Evolutionary conservation across 2,329 filamentous ascomycete genomes (phyloP).

Genomic region (Verticillium longisporum): DNA sequence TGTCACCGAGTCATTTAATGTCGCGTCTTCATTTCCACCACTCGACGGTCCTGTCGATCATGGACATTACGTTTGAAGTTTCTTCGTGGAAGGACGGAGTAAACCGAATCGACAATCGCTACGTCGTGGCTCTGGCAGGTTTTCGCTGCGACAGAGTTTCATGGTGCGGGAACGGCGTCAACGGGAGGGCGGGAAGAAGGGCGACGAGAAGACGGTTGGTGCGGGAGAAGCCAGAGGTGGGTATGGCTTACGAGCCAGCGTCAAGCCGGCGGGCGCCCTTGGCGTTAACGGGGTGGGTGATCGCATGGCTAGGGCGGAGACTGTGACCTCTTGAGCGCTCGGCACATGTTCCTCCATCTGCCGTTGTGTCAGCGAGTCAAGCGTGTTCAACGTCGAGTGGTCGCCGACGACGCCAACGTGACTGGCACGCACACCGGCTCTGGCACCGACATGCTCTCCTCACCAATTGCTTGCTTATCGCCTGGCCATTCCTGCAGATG

Average conservation of each 20-base stretch:
- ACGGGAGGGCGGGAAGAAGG: background rate
- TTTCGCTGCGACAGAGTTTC: background rate
- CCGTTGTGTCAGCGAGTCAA: background rate
- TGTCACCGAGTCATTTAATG: background rate
- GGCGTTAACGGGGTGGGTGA: background rate
- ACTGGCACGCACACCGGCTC: background rate
- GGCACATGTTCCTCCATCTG: background rate
- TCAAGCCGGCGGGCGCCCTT: too few relatives aligned
- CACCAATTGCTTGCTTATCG: conserved; percentile 7
- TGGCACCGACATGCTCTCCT: background rate
- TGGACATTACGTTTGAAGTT: background rate
- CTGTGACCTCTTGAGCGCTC: background rate
- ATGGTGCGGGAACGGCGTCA: background rate
- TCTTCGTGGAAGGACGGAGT: background rate
- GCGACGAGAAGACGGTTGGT: background rate
- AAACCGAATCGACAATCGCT: background rate
- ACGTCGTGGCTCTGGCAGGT: background rate
- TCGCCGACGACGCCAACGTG: background rate
- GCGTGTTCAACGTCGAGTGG: background rate
- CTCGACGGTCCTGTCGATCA: background rate
- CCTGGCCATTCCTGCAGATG: conserved; percentile 6
- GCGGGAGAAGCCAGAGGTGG: background rate
- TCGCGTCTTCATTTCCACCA: background rate
- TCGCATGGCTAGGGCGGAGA: background rate
- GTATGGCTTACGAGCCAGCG: background rate